Evolutionary conservation across 805 yeast genomes (phyloP), one percentile per base, ranked within the genome.

Genomic region (Lachancea waltii): DNA sequence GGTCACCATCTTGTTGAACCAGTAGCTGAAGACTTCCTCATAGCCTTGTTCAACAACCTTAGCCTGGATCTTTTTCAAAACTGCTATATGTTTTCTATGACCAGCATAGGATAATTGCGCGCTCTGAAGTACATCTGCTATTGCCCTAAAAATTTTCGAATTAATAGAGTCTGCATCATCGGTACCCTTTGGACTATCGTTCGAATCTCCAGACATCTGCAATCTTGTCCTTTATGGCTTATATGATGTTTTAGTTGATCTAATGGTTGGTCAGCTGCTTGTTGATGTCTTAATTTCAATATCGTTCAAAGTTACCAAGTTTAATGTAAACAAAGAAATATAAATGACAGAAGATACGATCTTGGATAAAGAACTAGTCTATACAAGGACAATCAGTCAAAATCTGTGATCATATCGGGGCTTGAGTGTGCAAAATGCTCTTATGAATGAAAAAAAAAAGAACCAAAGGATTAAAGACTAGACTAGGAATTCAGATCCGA

Each of bases 41-140:
- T 65, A 58, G 1, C 67, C 76, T 24, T 77, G 60, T 5, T 68
- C 68, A 8, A 65, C 57, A 1, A 92, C 75, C 46, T 75, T 71
- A 11, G 63, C 48, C 40, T 80, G 82, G 11, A 85, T 63, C 31
- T 72, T 70, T 51, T 72, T 73, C 52, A 87, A 54, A 5, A 82
- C 70, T 7, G 77, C 73, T 5, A 80, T 75, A 41, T 84, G 79
- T 52, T 83, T 82, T 33, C 84, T 68, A 58, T 87, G 96, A 2
- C 89, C 81, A 0, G 89, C 80, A 22, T 79, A 68, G 2, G 85
- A 70, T 16, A 62, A 46, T 53, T 87, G 97, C 0, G 92, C 84
- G 40, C 81, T 90, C 52, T 83, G 90, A 53, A 87, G 87, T 3
- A 79, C 77, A 40, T 72, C 77, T 1, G 83, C 77, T 49, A 81